Evolutionary conservation across 2,329 filamentous ascomycete species (phyloP).

Genomic region (Diaporthe nobilis): DNA sequence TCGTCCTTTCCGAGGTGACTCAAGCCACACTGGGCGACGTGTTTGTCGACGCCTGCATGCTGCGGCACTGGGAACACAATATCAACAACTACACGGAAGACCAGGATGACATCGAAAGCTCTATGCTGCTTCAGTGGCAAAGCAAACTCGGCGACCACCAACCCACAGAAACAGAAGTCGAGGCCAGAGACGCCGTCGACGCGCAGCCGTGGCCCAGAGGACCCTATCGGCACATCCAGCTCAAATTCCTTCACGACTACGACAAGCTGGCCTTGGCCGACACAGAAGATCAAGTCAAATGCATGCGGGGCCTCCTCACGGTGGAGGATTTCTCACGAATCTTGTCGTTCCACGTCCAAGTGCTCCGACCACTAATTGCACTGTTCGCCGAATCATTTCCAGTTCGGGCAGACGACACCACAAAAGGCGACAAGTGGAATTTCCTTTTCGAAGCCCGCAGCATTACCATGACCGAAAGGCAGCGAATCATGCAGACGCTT

Average conservation of each 20-base stretch:
- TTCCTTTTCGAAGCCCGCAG: not conserved
- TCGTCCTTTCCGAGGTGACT: not conserved
- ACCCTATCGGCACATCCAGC: not conserved
- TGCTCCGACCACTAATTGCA: not conserved
- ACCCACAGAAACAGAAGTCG: not conserved
- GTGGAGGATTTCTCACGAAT: not conserved
- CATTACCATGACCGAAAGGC: not conserved
- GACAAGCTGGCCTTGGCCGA: not conserved
- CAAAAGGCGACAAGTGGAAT: not conserved
- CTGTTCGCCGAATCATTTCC: not conserved
- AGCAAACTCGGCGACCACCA: not conserved
- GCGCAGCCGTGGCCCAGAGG: not conserved
- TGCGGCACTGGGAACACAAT: not conserved
- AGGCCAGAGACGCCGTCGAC: not conserved
- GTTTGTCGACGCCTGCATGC: slow-evolving; percentile 9
- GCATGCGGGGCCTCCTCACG: not conserved
- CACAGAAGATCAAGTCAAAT: not conserved
- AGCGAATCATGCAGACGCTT: not conserved
- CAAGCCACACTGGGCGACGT: not conserved
- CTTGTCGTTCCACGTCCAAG: not conserved
- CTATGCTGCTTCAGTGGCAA: not conserved
- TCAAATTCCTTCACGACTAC: not conserved
- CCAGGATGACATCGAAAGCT: not conserved
- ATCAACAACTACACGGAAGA: not conserved
- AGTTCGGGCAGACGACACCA: not conserved